Evolutionary conservation across 345 rosid species (phyloP).

Genomic region (Eucalyptus lansdowneana): DNA sequence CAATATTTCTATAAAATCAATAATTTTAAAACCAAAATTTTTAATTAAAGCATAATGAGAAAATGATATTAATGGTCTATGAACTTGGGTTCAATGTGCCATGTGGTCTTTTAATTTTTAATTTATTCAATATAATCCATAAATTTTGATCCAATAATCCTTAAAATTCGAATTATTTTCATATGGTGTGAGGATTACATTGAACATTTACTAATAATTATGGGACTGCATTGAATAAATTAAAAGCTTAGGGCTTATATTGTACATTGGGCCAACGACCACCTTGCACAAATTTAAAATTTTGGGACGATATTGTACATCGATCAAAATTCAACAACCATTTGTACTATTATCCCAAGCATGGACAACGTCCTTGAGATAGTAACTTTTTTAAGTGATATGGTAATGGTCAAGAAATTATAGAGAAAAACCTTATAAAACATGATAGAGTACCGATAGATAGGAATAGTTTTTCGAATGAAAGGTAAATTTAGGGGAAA

Average conservation of each 20-base stretch:
- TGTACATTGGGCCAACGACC: not conserved
- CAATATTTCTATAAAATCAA: not conserved
- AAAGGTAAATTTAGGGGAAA: not conserved
- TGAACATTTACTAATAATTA: not conserved
- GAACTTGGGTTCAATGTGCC: fast-evolving
- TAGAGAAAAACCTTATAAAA: not conserved
- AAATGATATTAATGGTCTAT: not conserved
- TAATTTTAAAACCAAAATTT: not conserved
- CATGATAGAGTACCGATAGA: not conserved
- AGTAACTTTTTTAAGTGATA: not conserved
- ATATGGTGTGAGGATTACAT: not conserved
- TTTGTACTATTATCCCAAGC: not conserved
- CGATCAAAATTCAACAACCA: not conserved
- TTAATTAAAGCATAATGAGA: not conserved
- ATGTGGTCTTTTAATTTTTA: fast-evolving
- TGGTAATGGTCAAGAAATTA: not conserved
- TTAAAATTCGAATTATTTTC: not conserved
- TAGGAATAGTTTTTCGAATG: not conserved
- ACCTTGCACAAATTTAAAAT: not conserved
- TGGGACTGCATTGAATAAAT: fast-evolving
- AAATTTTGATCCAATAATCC: not conserved
- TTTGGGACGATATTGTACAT: fast-evolving
- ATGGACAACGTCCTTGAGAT: not conserved
- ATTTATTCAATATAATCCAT: fast-evolving
- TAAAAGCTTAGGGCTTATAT: not conserved